These are phyloP conservation scores for Neurospora pannonica DNA, from an alignment of 495 filamentous ascomycete genomes.

Conservation along the genomic window DNA sequence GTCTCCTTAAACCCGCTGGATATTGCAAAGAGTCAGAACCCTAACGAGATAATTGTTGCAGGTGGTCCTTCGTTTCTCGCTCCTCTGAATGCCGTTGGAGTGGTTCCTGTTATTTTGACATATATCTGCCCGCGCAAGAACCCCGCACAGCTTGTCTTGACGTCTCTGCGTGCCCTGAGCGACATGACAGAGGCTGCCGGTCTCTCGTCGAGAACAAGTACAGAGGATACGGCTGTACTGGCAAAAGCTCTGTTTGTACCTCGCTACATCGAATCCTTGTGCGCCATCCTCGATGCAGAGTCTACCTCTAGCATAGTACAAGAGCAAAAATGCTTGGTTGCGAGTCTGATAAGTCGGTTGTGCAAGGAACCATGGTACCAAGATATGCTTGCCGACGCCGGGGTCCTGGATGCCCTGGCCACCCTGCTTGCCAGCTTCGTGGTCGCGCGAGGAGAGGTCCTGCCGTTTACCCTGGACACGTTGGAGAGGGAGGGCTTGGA, in stretches of 20 bases:
- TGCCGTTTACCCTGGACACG: slow-evolving; percentile 44
- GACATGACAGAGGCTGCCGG: slow-evolving; percentile 59
- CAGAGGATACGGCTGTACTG: slow-evolving; percentile 29
- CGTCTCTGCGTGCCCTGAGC: slow-evolving; percentile 65
- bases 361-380: slow-evolving; percentile 63
- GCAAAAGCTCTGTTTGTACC: slow-evolving; percentile 56
- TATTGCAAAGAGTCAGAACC: background rate
- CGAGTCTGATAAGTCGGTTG: slow-evolving; percentile 53
- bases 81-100: slow-evolving; percentile 57
- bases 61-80: slow-evolving; percentile 72
- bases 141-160: slow-evolving; percentile 54
- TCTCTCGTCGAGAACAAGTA: slow-evolving; percentile 23
- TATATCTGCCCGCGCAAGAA: slow-evolving; percentile 56
- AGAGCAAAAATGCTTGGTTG: slow-evolving; percentile 54
- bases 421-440: slow-evolving; percentile 66
- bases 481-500: slow-evolving; percentile 34
- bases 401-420: slow-evolving; percentile 73
- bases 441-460: slow-evolving; percentile 53
- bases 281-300: slow-evolving; percentile 53
- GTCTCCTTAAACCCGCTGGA: background rate
- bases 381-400: slow-evolving; percentile 53
- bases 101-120: slow-evolving; percentile 57
- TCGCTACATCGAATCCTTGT: slow-evolving; percentile 47
- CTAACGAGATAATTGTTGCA: slow-evolving; percentile 27
- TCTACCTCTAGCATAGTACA: slow-evolving; percentile 41